Conservation (phyloP, 345 rosid genomes). For the Eucalyptus marginata region DNA sequence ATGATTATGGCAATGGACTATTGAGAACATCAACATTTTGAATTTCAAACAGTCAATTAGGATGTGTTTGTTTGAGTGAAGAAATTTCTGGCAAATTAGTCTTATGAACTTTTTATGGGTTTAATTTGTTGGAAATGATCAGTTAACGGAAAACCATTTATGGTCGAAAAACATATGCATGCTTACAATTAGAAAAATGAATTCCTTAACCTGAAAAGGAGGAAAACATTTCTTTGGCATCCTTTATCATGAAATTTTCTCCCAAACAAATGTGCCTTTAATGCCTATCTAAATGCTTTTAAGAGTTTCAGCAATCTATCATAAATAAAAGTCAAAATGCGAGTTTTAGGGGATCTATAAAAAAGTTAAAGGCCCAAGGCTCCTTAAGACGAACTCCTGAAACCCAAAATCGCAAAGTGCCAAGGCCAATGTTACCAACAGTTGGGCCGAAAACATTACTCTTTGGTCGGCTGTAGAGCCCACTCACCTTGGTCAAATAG, state of each 20-base stretch:
- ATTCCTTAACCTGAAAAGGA: not conserved
- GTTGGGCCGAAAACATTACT: not conserved
- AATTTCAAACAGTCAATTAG: not conserved
- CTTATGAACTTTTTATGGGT: too few species aligned
- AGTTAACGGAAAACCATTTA: too few species aligned
- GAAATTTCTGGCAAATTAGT: not conserved
- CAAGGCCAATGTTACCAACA: not conserved
- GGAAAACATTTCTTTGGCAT: not conserved
- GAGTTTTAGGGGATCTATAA: not conserved
- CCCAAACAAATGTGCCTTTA: too few species aligned
- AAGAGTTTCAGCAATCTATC: not conserved
- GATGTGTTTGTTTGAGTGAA: not conserved
- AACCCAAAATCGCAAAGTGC: not conserved
- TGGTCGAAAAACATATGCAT: not conserved
- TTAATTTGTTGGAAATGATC: too few species aligned
- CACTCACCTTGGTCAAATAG: not conserved
- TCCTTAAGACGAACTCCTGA: not conserved
- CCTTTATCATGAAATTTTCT: not conserved
- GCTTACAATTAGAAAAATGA: too few species aligned
- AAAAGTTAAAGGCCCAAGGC: not conserved
- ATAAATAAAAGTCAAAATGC: not conserved
- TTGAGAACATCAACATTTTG: not conserved
- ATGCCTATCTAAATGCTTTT: not conserved
- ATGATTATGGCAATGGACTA: not conserved
- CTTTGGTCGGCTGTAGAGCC: not conserved